Evolutionary conservation across 345 rosid species (phyloP).

Genomic region (Pistacia atlantica): DNA sequence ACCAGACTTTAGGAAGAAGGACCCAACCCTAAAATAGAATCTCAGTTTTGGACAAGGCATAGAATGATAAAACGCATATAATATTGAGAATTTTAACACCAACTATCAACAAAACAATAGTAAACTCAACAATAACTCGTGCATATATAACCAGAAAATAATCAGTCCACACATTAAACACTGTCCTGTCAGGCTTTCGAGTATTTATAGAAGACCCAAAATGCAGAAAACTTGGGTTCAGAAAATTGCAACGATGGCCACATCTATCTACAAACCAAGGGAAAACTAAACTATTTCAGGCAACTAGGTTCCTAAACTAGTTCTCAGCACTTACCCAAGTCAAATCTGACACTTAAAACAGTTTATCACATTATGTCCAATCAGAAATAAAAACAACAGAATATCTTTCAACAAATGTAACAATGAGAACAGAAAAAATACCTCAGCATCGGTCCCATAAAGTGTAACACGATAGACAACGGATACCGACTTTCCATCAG

Average conservation of each 20-base stretch:
- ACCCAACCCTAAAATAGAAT: not conserved
- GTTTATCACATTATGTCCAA: not conserved
- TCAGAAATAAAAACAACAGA: not conserved
- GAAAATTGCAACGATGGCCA: not conserved
- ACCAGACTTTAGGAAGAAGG: not conserved
- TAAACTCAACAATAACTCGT: not conserved
- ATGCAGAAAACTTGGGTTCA: not conserved
- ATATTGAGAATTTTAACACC: not conserved
- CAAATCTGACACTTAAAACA: not conserved
- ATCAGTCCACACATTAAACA: not conserved
- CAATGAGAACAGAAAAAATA: constrained; percentile 17
- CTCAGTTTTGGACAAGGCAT: not conserved
- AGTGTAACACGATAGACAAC: constrained; percentile 82
- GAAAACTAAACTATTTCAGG: not conserved
- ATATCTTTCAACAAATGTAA: not conserved
- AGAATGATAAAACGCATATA: not conserved
- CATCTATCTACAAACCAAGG: not conserved
- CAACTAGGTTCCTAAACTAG: not conserved
- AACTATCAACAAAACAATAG: not conserved
- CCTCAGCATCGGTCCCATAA: constrained; percentile 93
- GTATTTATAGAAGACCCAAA: not conserved
- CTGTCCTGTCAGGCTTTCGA: not conserved
- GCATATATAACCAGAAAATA: not conserved
- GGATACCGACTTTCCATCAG: constrained; percentile 76
- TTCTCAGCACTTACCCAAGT: not conserved